Percentiles rank a stretch among this genome's conserved stretches.
Evolutionary conservation across 768 basidiomycete genomes (phyloP).

Genomic region (Mycena crocata): DNA sequence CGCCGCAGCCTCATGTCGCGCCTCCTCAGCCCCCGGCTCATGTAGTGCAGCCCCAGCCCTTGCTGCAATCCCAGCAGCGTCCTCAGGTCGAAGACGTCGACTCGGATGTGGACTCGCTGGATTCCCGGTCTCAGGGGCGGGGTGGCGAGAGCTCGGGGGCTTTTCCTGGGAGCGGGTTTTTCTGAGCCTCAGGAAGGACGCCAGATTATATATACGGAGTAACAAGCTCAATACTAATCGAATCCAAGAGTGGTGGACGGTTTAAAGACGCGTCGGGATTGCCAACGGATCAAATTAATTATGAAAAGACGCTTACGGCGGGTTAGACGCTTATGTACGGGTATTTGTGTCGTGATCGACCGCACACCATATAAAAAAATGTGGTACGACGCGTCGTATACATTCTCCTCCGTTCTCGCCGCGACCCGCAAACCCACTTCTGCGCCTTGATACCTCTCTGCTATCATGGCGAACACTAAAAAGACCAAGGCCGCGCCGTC

Average conservation of each 20-base stretch:
- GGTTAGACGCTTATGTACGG: neutral
- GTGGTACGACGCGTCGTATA: conserved; percentile 1
- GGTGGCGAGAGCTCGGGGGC: conserved; percentile 33
- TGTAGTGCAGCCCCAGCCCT: no score
- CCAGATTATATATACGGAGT: no score
- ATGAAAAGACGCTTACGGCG: no score
- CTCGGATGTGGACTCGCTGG: conserved; percentile 32
- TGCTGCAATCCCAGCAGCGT: no score
- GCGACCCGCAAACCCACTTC: neutral
- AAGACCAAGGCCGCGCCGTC: conserved; percentile 15
- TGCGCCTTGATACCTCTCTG: neutral
- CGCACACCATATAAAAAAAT: neutral
- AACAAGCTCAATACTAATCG: no score
- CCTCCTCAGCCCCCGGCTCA: no score
- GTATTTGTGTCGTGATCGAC: neutral
- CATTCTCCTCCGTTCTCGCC: neutral
- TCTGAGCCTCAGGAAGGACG: no score
- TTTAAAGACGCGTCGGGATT: no score
- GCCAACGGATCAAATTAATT: no score
- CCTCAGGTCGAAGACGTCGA: conserved; percentile 6
- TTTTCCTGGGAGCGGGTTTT: conserved; percentile 33
- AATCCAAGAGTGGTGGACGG: no score
- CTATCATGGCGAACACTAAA: conserved; percentile 21
- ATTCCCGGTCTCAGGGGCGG: conserved; percentile 24
- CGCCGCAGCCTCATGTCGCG: no score